Percentiles rank a stretch among this genome's conserved stretches.
Evolutionary conservation across 108 stramenopile genomes (phyloP).

Genomic region (Cylindrotheca fusiformis): DNA sequence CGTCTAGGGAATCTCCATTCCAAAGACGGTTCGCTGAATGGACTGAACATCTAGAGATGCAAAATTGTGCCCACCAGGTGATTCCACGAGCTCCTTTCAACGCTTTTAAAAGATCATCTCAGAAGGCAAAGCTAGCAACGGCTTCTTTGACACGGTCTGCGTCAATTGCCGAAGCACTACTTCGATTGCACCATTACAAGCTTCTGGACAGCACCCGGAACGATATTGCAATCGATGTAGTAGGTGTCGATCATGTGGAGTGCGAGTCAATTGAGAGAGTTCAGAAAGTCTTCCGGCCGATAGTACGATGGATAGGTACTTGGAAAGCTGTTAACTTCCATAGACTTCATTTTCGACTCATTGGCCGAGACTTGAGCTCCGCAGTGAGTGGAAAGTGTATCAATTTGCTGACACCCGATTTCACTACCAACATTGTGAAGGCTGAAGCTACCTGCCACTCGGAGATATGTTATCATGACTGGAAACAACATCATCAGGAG

Average conservation of each 20-base stretch:
- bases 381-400: slow-evolving; percentile 8
- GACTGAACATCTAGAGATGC: too few relatives aligned
- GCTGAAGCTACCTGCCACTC: slow-evolving; percentile 62
- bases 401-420: slow-evolving; percentile 38
- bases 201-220: neutral
- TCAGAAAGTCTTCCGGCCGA: slow-evolving; percentile 49
- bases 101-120: slow-evolving; percentile 20
- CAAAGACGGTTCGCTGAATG: too few relatives aligned
- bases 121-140: slow-evolving; percentile 63
- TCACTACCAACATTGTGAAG: slow-evolving; percentile 2
- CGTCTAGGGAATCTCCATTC: too few relatives aligned
- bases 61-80: too few relatives aligned
- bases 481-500: slow-evolving; percentile 8
- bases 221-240: slow-evolving; percentile 46
- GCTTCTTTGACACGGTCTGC: slow-evolving; percentile 63
- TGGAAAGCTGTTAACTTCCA: slow-evolving; percentile 5
- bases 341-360: slow-evolving; percentile 48
- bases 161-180: slow-evolving; percentile 73
- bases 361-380: slow-evolving; percentile 59
- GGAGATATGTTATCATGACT: slow-evolving; percentile 65
- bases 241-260: slow-evolving; percentile 81
- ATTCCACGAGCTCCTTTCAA: slow-evolving; percentile 21
- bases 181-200: slow-evolving; percentile 42
- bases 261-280: slow-evolving; percentile 60
- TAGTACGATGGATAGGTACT: slow-evolving; percentile 66